Percentiles rank a stretch among this genome's conserved stretches.
phyloP scores from a whole-genome alignment of 2,329 filamentous ascomycete species.

The Diaporthe sp. region DNA sequence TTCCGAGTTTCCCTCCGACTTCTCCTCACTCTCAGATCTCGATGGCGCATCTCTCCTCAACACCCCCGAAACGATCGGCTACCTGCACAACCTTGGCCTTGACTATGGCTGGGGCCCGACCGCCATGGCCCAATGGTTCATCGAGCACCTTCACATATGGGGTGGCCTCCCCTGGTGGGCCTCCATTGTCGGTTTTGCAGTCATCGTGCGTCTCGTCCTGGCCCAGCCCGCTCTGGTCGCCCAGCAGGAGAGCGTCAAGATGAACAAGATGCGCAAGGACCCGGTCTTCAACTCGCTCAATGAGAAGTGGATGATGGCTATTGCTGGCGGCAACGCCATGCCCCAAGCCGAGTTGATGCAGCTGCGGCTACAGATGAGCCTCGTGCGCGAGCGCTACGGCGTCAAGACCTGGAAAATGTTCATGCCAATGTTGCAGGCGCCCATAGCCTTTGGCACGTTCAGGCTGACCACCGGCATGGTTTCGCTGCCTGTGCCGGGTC shows the following conservation, averaged over 20 bases:
- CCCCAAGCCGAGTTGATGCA: slow-evolving; percentile 64
- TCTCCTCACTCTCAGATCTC: slow-evolving; percentile 51
- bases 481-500: slow-evolving; percentile 82
- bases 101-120: slow-evolving; percentile 91
- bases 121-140: slow-evolving; percentile 76
- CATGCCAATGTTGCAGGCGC: slow-evolving; percentile 69
- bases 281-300: slow-evolving; percentile 67
- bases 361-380: slow-evolving; percentile 61
- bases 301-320: slow-evolving; percentile 64
- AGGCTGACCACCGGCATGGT: slow-evolving; percentile 82
- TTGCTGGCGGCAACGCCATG: slow-evolving; percentile 49
- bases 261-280: slow-evolving; percentile 69
- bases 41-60: slow-evolving; percentile 63
- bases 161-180: slow-evolving; percentile 86
- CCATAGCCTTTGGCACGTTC: slow-evolving; percentile 86
- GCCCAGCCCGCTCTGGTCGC: slow-evolving; percentile 75
- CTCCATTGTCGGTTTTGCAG: slow-evolving; percentile 76
- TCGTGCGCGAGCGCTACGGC: slow-evolving; percentile 68
- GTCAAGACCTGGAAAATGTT: slow-evolving; percentile 66
- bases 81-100: slow-evolving; percentile 84
- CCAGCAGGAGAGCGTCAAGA: slow-evolving; percentile 73
- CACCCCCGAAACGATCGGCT: slow-evolving; percentile 84
- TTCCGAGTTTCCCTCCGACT: slow-evolving; percentile 43
- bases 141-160: slow-evolving; percentile 88
- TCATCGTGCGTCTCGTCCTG: slow-evolving; percentile 75